Evolutionary conservation across 805 yeast genomes (phyloP).

Genomic region (Yarrowia deformans): DNA sequence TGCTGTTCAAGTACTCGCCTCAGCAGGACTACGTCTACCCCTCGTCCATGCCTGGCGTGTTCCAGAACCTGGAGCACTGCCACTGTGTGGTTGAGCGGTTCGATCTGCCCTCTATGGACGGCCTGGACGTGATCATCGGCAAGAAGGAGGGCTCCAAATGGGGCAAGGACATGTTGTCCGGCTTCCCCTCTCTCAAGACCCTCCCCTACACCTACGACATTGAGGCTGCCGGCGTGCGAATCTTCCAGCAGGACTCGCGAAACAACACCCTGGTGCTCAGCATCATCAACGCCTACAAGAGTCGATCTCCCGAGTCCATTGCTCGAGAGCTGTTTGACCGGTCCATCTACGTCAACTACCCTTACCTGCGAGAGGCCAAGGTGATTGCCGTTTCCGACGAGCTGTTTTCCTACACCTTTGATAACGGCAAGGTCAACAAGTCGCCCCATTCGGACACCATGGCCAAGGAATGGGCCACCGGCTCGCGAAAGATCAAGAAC

Average conservation of each 20-base stretch:
- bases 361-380: slow-evolving; percentile 83
- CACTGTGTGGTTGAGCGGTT: slow-evolving; percentile 74
- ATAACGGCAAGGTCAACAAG: slow-evolving; percentile 44
- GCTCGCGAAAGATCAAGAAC: slow-evolving; percentile 53
- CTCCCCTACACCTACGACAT: slow-evolving; percentile 61
- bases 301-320: slow-evolving; percentile 62
- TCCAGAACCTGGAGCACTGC: slow-evolving; percentile 78
- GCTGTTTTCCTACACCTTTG: slow-evolving; percentile 54
- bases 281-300: slow-evolving; percentile 57
- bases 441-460: slow-evolving; percentile 58
- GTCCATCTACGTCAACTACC: slow-evolving; percentile 83
- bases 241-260: slow-evolving; percentile 85
- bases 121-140: slow-evolving; percentile 55
- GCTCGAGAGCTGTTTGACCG: slow-evolving; percentile 68
- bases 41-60: slow-evolving; percentile 78
- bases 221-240: slow-evolving; percentile 67
- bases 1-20: slow-evolving; percentile 76
- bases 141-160: slow-evolving; percentile 68
- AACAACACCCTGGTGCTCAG: slow-evolving; percentile 80
- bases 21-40: slow-evolving; percentile 71
- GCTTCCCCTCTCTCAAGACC: slow-evolving; percentile 85
- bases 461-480: slow-evolving; percentile 55
- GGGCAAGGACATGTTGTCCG: slow-evolving; percentile 80
- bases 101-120: slow-evolving; percentile 58
- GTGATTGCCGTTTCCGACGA: slow-evolving; percentile 69